These are phyloP conservation scores for Thymus quinquecostatus DNA, from an alignment of 257 asterid species.

Conservation along the genomic window DNA sequence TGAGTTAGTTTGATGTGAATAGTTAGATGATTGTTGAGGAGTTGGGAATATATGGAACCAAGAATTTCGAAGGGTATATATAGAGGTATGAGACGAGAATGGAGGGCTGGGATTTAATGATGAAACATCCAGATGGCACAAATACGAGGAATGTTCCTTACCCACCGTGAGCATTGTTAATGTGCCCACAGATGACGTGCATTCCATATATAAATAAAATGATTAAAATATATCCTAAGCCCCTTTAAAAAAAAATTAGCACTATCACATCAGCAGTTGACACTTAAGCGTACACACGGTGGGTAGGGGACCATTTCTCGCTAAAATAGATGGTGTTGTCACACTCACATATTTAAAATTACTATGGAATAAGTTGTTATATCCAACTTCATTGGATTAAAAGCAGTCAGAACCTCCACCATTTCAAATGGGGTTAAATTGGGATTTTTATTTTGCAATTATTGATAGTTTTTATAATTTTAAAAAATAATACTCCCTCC, in stretches of 20 bases:
- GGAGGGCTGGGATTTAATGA: constrained; percentile 33
- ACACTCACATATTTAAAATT: constrained; percentile 5
- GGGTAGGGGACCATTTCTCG: background rate
- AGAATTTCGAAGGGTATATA: constrained; percentile 33
- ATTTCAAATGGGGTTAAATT: background rate
- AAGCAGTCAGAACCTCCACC: background rate
- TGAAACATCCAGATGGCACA: background rate
- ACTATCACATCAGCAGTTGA: too few species aligned
- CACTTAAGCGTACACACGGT: too few species aligned
- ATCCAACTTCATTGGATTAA: constrained; percentile 18
- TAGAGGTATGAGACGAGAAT: constrained; percentile 23
- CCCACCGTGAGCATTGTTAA: too few species aligned
- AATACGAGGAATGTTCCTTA: background rate
- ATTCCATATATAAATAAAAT: too few species aligned
- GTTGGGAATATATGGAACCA: constrained; percentile 25
- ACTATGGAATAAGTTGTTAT: background rate
- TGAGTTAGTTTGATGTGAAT: constrained; percentile 15
- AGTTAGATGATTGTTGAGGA: background rate
- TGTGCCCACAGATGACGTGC: too few species aligned
- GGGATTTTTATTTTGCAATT: background rate
- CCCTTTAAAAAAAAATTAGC: too few species aligned
- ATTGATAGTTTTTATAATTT: too few species aligned
- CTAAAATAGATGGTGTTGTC: constrained; percentile 23
- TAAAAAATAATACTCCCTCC: too few species aligned
- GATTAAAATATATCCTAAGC: too few species aligned